Evolutionary conservation across 352 stramenopile genomes (phyloP).

Genomic region (Globisporangium cylindrosporum): DNA sequence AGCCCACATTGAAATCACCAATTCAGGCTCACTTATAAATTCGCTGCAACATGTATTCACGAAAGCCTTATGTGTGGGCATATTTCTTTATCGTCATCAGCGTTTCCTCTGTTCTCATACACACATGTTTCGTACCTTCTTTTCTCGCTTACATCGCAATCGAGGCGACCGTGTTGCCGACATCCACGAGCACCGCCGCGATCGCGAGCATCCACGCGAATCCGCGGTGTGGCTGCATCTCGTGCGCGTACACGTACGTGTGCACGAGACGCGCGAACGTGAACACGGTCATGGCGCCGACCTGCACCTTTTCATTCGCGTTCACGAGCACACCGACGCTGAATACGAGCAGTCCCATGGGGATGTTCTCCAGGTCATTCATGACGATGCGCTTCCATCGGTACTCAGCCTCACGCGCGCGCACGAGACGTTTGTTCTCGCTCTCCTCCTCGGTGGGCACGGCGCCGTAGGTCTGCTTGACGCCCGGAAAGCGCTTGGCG

Average conservation of each 20-base stretch:
- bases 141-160: background rate
- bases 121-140: background rate
- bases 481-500: constrained; percentile 15
- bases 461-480: constrained; percentile 27
- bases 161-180: background rate
- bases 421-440: constrained; percentile 16
- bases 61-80: background rate
- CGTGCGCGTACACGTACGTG: constrained; percentile 41
- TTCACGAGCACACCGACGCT: constrained; percentile 27
- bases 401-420: constrained; percentile 25
- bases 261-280: constrained; percentile 31
- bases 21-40: too few relatives aligned
- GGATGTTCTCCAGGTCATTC: constrained; percentile 56
- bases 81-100: background rate
- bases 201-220: constrained; percentile 26
- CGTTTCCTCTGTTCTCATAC: too few relatives aligned
- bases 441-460: constrained; percentile 2
- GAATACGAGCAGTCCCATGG: constrained; percentile 41
- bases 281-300: constrained; percentile 28
- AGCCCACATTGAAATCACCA: too few relatives aligned
- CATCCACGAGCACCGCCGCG: constrained; percentile 14
- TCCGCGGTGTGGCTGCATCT: constrained; percentile 37
- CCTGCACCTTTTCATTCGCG: constrained; percentile 20
- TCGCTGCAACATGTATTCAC: too few relatives aligned
- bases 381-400: constrained; percentile 49